These are phyloP conservation scores for Curvularia sp. DNA, from an alignment of 2,329 filamentous ascomycete species.

Conservation along the genomic window DNA sequence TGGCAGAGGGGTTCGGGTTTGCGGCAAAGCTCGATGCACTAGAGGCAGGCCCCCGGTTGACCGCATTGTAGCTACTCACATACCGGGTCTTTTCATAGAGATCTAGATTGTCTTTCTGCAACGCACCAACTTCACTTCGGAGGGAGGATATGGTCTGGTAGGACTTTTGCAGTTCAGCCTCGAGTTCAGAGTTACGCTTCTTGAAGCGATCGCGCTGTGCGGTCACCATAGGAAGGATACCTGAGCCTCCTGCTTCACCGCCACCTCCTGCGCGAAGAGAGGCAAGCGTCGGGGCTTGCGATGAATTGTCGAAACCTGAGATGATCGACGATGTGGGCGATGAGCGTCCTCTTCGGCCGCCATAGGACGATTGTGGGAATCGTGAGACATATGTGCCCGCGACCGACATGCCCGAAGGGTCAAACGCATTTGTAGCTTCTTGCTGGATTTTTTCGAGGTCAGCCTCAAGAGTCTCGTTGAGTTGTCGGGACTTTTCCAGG, in stretches of 20 bases:
- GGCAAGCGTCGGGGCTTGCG: conserved; percentile 57
- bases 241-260: conserved; percentile 76
- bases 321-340: conserved; percentile 98
- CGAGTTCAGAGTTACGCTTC: conserved; percentile 89
- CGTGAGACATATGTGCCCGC: conserved; percentile 88
- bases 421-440: conserved; percentile 81
- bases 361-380: conserved; percentile 69
- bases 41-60: conserved; percentile 68
- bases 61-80: conserved; percentile 88
- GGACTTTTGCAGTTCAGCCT: conserved; percentile 84
- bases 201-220: conserved; percentile 98
- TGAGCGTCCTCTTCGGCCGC: conserved; percentile 66
- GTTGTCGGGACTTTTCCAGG: conserved; percentile 79
- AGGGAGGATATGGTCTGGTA: conserved; percentile 84
- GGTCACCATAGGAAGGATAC: conserved; percentile 97
- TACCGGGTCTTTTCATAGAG: conserved; percentile 98
- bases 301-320: conserved; percentile 77
- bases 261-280: conserved; percentile 61
- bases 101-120: conserved; percentile 95
- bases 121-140: conserved; percentile 84
- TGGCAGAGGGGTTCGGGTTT: conserved; percentile 77
- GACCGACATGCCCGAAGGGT: conserved; percentile 84
- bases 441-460: conserved; percentile 88
- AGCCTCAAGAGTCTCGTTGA: conserved; percentile 89
- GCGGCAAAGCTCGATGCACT: conserved; percentile 66